Percentiles rank a stretch among this genome's conserved stretches.
phyloP scores from a whole-genome alignment of 2,329 filamentous ascomycete species.

The Endoconidiophora polonica region DNA sequence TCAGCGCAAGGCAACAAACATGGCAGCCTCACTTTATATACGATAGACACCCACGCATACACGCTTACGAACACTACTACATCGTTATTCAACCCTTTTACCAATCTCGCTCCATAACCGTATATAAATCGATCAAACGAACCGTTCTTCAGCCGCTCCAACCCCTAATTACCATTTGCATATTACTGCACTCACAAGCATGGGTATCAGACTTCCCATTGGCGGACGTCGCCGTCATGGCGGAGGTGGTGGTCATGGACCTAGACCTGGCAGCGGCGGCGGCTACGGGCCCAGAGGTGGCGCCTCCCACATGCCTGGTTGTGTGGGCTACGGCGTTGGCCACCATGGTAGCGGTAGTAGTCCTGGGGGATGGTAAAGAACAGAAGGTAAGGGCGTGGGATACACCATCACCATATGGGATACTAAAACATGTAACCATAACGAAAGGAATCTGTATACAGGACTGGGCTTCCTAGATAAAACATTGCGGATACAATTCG shows the following conservation, averaged over 20 bases:
- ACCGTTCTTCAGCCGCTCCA: background rate
- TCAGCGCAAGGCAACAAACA: no score
- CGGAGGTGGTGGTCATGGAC: background rate
- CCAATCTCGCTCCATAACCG: background rate
- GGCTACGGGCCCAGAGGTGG: background rate
- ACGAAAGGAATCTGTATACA: background rate
- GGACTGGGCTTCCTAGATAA: background rate
- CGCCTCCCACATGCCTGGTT: background rate
- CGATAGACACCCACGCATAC: no score
- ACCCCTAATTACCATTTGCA: background rate
- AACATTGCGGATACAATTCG: background rate
- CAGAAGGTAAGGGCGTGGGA: background rate
- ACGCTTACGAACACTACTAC: background rate
- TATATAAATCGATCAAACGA: background rate
- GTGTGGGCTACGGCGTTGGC: background rate
- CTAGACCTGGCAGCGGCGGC: slow-evolving; percentile 13
- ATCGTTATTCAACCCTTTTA: background rate
- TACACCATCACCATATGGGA: background rate
- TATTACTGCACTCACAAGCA: background rate
- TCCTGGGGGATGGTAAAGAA: background rate
- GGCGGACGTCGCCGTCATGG: background rate
- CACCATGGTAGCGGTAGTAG: background rate
- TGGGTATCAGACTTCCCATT: background rate
- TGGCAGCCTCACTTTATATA: no score
- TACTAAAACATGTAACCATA: background rate